Conservation (phyloP, 176 grass and related monocot species). For the Tuctoria greenei region DNA sequence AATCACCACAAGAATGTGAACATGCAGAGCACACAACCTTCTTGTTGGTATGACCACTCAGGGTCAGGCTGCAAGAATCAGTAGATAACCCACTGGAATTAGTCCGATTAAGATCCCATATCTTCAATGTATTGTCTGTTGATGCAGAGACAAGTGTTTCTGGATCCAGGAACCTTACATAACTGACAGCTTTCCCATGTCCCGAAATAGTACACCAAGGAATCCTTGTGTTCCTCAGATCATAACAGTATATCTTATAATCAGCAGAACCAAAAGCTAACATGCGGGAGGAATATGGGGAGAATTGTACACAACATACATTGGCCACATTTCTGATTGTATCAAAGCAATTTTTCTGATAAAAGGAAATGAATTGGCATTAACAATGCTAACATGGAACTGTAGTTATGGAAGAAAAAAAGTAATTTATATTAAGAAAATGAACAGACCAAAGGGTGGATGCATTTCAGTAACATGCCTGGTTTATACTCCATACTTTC, state of each 20-base stretch:
- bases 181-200: constrained; percentile 94
- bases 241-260: constrained; percentile 95
- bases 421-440: constrained; percentile 34
- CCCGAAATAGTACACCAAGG: constrained; percentile 97
- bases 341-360: constrained; percentile 73
- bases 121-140: constrained; percentile 93
- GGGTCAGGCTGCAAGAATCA: constrained; percentile 64
- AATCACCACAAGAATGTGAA: constrained; percentile 12
- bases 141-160: constrained; percentile 85
- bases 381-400: constrained; percentile 15
- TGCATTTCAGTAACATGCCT: constrained; percentile 56
- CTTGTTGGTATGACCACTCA: constrained; percentile 90
- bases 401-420: background rate
- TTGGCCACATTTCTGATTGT: constrained; percentile 88
- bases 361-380: constrained; percentile 22
- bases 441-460: background rate
- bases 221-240: constrained; percentile 92
- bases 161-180: constrained; percentile 85
- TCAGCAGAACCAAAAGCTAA: constrained; percentile 88
- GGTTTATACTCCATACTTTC: constrained; percentile 94
- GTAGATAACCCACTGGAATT: constrained; percentile 60
- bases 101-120: constrained; percentile 90
- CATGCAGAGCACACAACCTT: constrained; percentile 31
- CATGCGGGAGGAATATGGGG: constrained; percentile 76
- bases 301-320: constrained; percentile 92